Percentiles rank a stretch among this genome's conserved stretches.
Evolutionary conservation across 2,329 filamentous ascomycete genomes (phyloP).

Genomic region (Trichothecium sympodiale): DNA sequence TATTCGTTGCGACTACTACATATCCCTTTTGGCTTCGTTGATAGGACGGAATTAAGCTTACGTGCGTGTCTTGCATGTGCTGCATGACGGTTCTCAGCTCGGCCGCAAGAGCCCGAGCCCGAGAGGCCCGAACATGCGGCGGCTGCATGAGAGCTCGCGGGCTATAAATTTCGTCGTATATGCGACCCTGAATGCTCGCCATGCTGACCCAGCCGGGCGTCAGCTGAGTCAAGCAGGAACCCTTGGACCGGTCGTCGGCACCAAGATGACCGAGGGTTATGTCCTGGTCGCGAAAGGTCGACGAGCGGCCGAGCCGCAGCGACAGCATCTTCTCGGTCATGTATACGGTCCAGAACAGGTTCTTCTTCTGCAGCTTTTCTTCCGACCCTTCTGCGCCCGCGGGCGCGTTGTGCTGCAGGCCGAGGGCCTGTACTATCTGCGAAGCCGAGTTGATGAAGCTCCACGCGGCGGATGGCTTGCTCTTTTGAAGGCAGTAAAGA

Average conservation of each 20-base stretch:
- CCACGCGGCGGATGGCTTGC: constrained; percentile 12
- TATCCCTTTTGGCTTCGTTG: background rate
- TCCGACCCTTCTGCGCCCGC: constrained; percentile 6
- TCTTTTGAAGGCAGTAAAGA: constrained; percentile 10
- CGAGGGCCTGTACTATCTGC: constrained; percentile 10
- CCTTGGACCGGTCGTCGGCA: background rate
- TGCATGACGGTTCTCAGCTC: constrained; percentile 6
- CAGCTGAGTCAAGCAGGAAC: constrained; percentile 1
- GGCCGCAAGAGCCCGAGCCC: constrained; percentile 8
- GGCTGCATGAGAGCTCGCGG: constrained; percentile 11
- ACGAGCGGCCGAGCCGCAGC: constrained; percentile 14
- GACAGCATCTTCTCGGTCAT: constrained; percentile 13
- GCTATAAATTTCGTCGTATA: constrained; percentile 17
- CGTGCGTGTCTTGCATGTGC: background rate
- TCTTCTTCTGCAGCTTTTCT: constrained; percentile 4
- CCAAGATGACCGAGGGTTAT: constrained; percentile 10
- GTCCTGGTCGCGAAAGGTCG: constrained; percentile 14
- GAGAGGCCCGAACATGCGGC: constrained; percentile 7
- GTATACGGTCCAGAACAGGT: constrained; percentile 16
- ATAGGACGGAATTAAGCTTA: background rate
- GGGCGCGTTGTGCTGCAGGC: constrained; percentile 9
- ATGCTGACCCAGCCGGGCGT: constrained; percentile 9
- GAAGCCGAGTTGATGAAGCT: constrained; percentile 10
- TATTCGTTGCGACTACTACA: background rate
- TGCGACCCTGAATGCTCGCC: constrained; percentile 10